Evolutionary conservation across 257 asterid species (phyloP).

Genomic region (Capsicum rhomboideum): DNA sequence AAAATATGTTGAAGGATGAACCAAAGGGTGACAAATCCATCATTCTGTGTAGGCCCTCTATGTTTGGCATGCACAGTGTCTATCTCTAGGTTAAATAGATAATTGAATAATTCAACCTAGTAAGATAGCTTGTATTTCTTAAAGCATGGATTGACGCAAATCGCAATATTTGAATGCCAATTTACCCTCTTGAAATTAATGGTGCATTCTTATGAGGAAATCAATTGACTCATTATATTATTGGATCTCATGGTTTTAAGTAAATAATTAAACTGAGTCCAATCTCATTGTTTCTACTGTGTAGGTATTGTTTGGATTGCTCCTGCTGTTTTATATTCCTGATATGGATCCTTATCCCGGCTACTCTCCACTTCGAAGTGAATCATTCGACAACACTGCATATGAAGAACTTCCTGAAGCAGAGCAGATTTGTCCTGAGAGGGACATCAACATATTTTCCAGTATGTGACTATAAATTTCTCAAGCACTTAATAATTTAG

Average conservation of each 20-base stretch:
- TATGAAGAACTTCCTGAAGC: conserved; percentile 84
- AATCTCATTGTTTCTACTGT: conserved; percentile 9
- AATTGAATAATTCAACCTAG: not conserved
- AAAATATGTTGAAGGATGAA: not conserved
- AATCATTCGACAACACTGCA: conserved; percentile 42
- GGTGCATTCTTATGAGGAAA: not conserved
- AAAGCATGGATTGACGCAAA: not conserved
- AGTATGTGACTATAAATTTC: conserved; percentile 33
- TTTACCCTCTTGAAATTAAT: not conserved
- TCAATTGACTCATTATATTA: not conserved
- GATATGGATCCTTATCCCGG: conserved; percentile 82
- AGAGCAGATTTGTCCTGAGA: conserved; percentile 91
- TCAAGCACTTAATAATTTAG: not conserved
- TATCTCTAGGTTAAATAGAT: not conserved
- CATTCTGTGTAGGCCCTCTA: not conserved
- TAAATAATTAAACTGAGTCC: not conserved
- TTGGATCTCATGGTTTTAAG: not conserved
- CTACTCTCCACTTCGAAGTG: conserved; percentile 54
- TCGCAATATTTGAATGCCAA: not conserved
- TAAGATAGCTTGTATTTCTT: not conserved
- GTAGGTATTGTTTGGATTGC: conserved; percentile 69
- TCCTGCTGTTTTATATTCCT: conserved; percentile 68
- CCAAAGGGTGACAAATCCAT: not conserved
- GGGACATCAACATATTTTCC: conserved; percentile 53
- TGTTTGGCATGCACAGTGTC: not conserved